Conservation (phyloP, 441 rosid genomes). For the Erodium texanum region DNA sequence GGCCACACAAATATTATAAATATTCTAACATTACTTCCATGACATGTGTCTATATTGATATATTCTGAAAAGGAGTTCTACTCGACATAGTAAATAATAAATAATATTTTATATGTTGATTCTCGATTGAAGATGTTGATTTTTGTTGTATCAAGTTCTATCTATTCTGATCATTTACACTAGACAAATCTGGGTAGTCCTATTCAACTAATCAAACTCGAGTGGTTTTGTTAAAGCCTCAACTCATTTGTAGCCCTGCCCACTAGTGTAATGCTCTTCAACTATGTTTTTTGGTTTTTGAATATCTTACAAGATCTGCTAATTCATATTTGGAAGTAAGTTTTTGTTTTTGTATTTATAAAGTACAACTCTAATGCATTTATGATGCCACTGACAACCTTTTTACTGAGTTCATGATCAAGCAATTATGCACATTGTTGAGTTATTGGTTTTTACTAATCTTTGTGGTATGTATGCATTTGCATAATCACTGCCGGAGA, state of each 20-base stretch:
- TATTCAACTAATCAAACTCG: too few relatives aligned
- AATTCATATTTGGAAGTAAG: not conserved
- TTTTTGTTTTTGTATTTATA: not conserved
- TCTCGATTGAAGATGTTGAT: slow-evolving; percentile 15
- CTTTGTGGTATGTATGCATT: not conserved
- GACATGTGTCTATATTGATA: not conserved
- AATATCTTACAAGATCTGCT: not conserved
- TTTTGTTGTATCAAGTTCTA: slow-evolving; percentile 32
- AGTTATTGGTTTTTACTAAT: not conserved
- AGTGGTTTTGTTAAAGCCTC: too few relatives aligned
- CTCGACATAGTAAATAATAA: slow-evolving; percentile 3
- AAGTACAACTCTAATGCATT: not conserved
- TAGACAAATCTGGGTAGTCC: slow-evolving; percentile 29
- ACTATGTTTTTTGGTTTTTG: not conserved
- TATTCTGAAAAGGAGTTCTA: not conserved
- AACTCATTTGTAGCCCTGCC: not conserved
- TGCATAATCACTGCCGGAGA: not conserved
- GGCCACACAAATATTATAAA: too few relatives aligned
- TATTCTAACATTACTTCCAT: too few relatives aligned
- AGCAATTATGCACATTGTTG: not conserved
- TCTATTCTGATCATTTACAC: slow-evolving; percentile 47
- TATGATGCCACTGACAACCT: not conserved
- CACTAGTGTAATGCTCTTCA: not conserved
- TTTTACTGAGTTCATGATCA: not conserved
- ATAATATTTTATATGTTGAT: slow-evolving; percentile 11